Evolutionary conservation across 305 asterid genomes (phyloP), one percentile per base, ranked within the genome.

Genomic region (Solanum chacoense): DNA sequence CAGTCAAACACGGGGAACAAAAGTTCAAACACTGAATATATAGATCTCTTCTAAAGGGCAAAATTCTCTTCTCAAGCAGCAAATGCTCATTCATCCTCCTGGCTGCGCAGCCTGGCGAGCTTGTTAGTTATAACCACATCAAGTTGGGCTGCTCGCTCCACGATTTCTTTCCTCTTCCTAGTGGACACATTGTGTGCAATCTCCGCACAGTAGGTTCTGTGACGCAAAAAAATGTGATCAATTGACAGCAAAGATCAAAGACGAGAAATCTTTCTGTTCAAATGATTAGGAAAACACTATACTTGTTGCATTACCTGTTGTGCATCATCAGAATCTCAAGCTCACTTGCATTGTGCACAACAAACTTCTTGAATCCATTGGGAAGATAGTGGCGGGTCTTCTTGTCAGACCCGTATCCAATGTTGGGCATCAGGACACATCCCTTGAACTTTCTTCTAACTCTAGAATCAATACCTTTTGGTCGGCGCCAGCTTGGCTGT

Each of bases 121-220:
- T 91, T 94, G 98, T 93, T 95, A 5, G 96, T 93, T n/a, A 95
- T 94, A 6, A 92, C 97, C 28, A 96, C 92, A 87, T 96, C 98
- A 13, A 95, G 94, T 93, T 94, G 97, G 16, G 97, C 89, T 8
- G 97, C 97, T 26, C 96, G 94, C 89, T 94, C 98, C 3, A 95
- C 98, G 4, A 96, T 94, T 13, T 94, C 98, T 55, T 95, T 95
- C 90, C 98, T 90, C 93, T 93, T 95, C 71, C 88, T 94, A 0
- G 98, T 94, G 2, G 98, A 94, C 63, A 96, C 88, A n/a, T 94
- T 92, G 92, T 95, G 96, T 4, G 98, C 97, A 78, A 95, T 94
- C 90, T 94, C 98, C 0, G 98, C 98, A 92, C 95, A 95, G 45
- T 94, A 95, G 2, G 91, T 92, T 92, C 98, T 94, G 94, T 0